Evolutionary conservation across 2,329 filamentous ascomycete species (phyloP), one percentile per base, ranked within the genome.

Genomic region (Neocatenulostroma microsporum): DNA sequence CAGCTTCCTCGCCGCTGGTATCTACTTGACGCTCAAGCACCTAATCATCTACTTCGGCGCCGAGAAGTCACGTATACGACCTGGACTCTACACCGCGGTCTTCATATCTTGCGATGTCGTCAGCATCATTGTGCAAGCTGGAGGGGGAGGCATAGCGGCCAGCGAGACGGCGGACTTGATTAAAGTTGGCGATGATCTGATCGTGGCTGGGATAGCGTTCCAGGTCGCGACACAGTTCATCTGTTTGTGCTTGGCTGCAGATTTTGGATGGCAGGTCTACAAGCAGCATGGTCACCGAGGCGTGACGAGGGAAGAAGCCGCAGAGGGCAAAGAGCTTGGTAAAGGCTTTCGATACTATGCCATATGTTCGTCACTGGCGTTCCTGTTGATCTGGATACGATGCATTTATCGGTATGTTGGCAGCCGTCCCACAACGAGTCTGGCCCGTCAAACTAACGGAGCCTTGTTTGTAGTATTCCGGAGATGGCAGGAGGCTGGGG

Each of bases 311-410:
- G 18, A 30, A 21, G 34, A 40, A 49, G 13, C 53, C 70, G 30
- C 64, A 67, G 29, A 45, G 53, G 30, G 66, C 63, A 13, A 49
- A 48, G 38, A 56, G 19, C n/a, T 34, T 36, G 39, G 36, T 19
- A 42, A 21, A 8, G 39, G 56, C 17, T 79, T 80, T 61, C 63
- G 63, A 37, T 63, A 63, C 10, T 81, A 80, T 55, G 55, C 78
- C 4, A 50, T 49, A n/a, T 73, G 71, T 9, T 63, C 82, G 13
- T 54, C 62, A 1, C 55, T 80, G 2, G 69, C 76, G 2, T 78
- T 77, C n/a, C 35, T 81, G 10, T 71, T 69, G 50, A 78, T 84
- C 51, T 75, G 83, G 47, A 73, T 75, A 48, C 66, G 81, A 18
- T 78, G 73, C 50, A 70, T 78, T 29, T 84, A 78, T 58, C 73